Percentiles rank a stretch among this genome's conserved stretches.
These are phyloP conservation scores for Moringa oleifera DNA, from an alignment of 345 rosid genomes.

Conservation along the genomic window DNA sequence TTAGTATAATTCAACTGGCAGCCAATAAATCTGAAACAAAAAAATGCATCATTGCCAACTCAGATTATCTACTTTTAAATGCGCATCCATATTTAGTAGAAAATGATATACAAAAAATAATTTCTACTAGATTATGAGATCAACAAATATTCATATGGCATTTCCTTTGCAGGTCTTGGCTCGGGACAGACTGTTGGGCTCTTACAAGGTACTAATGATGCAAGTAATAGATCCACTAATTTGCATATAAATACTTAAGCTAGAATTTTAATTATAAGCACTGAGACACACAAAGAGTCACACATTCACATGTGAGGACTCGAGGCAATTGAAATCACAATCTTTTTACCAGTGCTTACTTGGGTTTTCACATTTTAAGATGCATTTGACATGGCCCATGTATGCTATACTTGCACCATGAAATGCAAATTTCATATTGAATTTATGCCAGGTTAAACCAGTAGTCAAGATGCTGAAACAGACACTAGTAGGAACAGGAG, in stretches of 20 bases:
- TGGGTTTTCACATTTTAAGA: no score
- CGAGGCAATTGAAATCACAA: no score
- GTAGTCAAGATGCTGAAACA: conserved; percentile 82
- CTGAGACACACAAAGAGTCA: conserved; percentile 6
- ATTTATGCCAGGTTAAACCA: conserved; percentile 65
- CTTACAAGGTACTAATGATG: conserved; percentile 66
- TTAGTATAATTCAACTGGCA: conserved; percentile 1
- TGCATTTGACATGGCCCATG: not conserved
- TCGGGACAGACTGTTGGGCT: conserved; percentile 86
- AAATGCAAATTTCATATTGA: conserved; percentile 11
- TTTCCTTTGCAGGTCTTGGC: conserved; percentile 64
- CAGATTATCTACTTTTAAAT: not conserved
- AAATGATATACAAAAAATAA: no score
- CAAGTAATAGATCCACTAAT: not conserved
- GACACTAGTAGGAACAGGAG: conserved; percentile 82
- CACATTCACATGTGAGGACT: not conserved
- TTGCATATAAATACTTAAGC: not conserved
- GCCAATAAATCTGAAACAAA: not conserved
- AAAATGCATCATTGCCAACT: not conserved
- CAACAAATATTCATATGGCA: not conserved
- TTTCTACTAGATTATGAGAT: not conserved
- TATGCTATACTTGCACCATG: not conserved
- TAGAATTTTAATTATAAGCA: conserved; percentile 6
- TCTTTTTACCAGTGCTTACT: no score
- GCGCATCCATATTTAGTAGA: not conserved